phyloP scores from a whole-genome alignment of 352 stramenopile genomes.

The Globisporangium polare region DNA sequence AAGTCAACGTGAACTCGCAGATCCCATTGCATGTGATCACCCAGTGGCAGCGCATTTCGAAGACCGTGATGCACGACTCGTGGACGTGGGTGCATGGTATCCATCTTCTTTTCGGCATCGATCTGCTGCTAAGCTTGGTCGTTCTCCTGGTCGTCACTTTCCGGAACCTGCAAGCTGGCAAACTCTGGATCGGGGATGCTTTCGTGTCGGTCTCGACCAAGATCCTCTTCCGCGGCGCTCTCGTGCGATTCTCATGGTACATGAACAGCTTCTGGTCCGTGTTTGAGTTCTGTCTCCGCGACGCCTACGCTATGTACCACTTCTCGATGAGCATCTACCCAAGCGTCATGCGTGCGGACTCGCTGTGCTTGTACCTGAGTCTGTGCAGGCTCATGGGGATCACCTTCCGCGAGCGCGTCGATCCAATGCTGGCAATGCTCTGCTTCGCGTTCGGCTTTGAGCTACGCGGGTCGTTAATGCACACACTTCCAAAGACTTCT shows the following conservation, averaged over 20 bases:
- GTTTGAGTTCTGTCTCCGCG: slow-evolving; percentile 36
- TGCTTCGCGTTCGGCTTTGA: slow-evolving; percentile 2
- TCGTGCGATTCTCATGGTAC: slow-evolving; percentile 36
- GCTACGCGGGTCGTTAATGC: background rate
- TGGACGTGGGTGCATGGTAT: slow-evolving; percentile 50
- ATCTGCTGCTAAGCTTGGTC: slow-evolving; percentile 30
- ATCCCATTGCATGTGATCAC: slow-evolving; percentile 21
- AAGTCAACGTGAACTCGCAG: slow-evolving; percentile 21
- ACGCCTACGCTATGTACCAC: slow-evolving; percentile 5
- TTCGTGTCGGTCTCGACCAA: slow-evolving; percentile 33
- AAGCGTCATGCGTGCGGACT: background rate
- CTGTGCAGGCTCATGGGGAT: background rate
- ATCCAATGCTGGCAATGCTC: background rate
- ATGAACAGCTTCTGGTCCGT: slow-evolving; percentile 44
- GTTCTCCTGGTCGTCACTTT: slow-evolving; percentile 29
- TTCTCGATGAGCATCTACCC: background rate
- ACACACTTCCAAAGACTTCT: background rate
- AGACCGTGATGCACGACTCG: slow-evolving; percentile 27
- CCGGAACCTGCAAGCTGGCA: slow-evolving; percentile 26
- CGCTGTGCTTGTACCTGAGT: background rate
- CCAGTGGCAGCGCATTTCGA: slow-evolving; percentile 22
- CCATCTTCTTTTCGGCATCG: slow-evolving; percentile 33
- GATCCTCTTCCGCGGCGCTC: slow-evolving; percentile 25
- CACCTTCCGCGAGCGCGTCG: slow-evolving; percentile 1
- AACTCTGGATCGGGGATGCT: slow-evolving; percentile 38